Conservation (phyloP, 139 green algal genomes). For the Raphidocelis subcapitata region DNA sequence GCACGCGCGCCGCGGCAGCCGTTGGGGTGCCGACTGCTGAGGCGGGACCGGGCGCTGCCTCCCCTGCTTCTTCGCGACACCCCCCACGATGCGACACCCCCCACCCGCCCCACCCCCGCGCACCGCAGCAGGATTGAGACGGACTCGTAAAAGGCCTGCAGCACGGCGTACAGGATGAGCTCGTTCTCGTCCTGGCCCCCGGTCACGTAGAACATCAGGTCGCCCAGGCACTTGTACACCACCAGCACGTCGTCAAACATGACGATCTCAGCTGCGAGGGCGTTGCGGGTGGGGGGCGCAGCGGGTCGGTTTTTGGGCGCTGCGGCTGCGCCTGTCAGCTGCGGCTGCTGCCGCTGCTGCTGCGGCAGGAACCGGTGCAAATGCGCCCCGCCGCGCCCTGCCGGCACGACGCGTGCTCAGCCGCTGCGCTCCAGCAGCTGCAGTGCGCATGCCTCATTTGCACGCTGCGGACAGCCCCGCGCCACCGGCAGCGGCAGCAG, state of each 20-base stretch:
- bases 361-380: neutral
- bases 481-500: no score
- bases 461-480: no score
- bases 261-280: slow-evolving; percentile 87
- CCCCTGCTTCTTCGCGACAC: no score
- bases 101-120: no score
- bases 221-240: slow-evolving; percentile 94
- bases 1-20: no score
- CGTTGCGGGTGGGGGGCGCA: neutral
- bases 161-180: slow-evolving; percentile 86
- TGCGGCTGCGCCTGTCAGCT: neutral
- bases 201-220: slow-evolving; percentile 98
- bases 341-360: slow-evolving; percentile 1
- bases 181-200: slow-evolving; percentile 95
- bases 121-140: slow-evolving; percentile 77
- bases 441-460: no score
- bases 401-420: no score
- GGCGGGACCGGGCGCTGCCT: no score
- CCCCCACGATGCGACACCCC: no score
- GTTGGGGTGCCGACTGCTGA: no score
- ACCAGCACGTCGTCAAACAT: slow-evolving; percentile 96
- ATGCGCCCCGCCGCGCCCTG: neutral
- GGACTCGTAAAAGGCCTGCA: slow-evolving; percentile 89
- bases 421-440: neutral
- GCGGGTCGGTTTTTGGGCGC: no score